Base-by-base conservation (phyloP, 2,329 filamentous ascomycete genomes). In the Amauroascus niger region DNA sequence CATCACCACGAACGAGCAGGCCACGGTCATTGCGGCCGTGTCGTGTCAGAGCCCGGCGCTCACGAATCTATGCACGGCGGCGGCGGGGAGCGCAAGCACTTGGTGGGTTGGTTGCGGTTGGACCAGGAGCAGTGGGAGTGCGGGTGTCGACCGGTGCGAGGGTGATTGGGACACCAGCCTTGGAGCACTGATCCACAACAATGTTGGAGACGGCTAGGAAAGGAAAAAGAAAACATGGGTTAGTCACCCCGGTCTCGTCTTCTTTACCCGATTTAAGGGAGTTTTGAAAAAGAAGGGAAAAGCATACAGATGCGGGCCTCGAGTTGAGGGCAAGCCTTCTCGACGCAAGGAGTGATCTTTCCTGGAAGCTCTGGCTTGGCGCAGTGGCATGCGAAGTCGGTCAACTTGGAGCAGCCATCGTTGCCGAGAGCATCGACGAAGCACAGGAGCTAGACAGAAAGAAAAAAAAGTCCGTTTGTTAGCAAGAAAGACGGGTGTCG, bases 371-470 rank as follows among this genome's bases (percentile, higher is more conserved):
- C 61, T 37, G 73, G 64, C 64, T 74, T 71, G 61, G 70, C 62
- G 66, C 74, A 76, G 65, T 76, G 73, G 64, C 73, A 76, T 33
- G 67, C 68, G 62, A 76, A 77, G 67, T 78, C 74, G 56, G 67
- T 69, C 35, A 77, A 60, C 14, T 55, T 20, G 16, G 64, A 58
- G 67, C 75, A 78, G 55, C 74, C 74, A 59, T 76, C 74, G 30
- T 45, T 59, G 47, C 54, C 55, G 40, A 77, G 65, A 35, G 72
- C 67, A n/a, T 52, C 57, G 53, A 76, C 35, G 63, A 77, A 75
- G 66, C 75, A 78, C 57, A 59, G 60, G n/a, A 76, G 58, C 75
- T 76, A 55, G 14, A 45, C 14, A 14, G 52, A 11, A 43, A 22
- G 13, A 22, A 30, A n/a, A 20, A 2, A 3, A 24, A 33, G 24